Conservation (phyloP, 2,329 filamentous ascomycete species). For the Fusarium sterilihyphosum region DNA sequence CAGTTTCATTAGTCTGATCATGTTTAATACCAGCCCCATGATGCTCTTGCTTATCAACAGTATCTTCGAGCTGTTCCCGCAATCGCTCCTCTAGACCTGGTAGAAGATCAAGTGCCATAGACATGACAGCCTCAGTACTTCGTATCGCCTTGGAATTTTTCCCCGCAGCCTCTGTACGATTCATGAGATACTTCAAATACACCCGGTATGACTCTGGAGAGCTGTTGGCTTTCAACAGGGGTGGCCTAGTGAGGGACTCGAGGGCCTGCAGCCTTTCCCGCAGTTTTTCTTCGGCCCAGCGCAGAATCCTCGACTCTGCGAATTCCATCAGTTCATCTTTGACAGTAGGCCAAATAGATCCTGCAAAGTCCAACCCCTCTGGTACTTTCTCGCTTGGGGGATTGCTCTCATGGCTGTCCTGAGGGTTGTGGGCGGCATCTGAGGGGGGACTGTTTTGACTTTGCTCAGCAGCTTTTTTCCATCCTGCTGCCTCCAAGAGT, state of each 20-base stretch:
- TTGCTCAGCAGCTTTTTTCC: background rate
- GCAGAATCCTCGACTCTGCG: background rate
- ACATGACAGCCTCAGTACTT: background rate
- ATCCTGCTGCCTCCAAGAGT: background rate
- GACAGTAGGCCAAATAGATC: background rate
- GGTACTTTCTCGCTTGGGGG: fast-evolving
- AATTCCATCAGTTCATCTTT: background rate
- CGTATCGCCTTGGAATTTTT: background rate
- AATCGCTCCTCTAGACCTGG: background rate
- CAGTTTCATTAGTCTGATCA: background rate
- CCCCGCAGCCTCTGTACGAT: background rate
- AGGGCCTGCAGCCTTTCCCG: background rate
- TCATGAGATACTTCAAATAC: background rate
- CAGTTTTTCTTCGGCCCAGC: background rate
- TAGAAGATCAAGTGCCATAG: background rate
- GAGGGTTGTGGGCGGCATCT: fast-evolving
- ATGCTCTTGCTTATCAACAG: background rate
- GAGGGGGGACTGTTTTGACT: background rate
- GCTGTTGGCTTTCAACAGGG: background rate
- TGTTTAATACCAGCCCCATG: background rate
- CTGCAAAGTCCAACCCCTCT: background rate
- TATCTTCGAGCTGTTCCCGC: background rate
- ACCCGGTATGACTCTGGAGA: background rate
- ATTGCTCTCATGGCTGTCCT: background rate
- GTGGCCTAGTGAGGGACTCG: background rate